Evolutionary conservation across 73 alveolate genomes (phyloP).

Genomic region (Stentor coeruleus): DNA sequence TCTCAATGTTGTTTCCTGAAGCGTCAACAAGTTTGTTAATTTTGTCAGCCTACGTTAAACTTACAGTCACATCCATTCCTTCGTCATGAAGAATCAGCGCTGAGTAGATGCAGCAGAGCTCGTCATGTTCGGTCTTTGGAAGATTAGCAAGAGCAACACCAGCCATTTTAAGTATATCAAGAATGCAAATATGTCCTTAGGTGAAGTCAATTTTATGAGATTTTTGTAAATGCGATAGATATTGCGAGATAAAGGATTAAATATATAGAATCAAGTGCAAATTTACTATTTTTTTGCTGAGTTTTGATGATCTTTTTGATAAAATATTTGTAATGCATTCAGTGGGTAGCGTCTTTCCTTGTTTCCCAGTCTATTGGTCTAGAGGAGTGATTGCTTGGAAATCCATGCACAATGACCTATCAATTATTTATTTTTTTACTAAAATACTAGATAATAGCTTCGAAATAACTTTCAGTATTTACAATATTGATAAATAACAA

Average conservation of each 20-base stretch:
- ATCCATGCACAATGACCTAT: constrained; percentile 60
- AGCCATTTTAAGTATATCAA: constrained; percentile 42
- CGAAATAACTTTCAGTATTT: too few relatives aligned
- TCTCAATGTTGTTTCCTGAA: constrained; percentile 79
- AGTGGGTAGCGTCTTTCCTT: constrained; percentile 70
- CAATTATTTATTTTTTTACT: background rate
- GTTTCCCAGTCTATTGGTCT: constrained; percentile 75
- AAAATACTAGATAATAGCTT: too few relatives aligned
- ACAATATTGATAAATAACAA: too few relatives aligned
- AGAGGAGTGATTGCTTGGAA: constrained; percentile 85
- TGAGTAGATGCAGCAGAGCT: constrained; percentile 79
- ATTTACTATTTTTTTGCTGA: too few relatives aligned
- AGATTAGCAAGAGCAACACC: constrained; percentile 49
- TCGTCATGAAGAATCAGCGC: constrained; percentile 79
- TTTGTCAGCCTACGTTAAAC: constrained; percentile 77
- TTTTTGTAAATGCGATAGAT: too few relatives aligned
- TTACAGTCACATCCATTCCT: constrained; percentile 65
- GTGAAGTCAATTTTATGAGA: too few relatives aligned
- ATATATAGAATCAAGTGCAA: too few relatives aligned
- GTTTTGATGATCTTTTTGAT: too few relatives aligned
- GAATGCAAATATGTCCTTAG: too few relatives aligned
- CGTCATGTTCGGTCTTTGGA: constrained; percentile 82
- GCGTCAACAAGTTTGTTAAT: constrained; percentile 65
- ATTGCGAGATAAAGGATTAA: too few relatives aligned
- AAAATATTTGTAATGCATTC: too few relatives aligned